Evolutionary conservation across 805 yeast species (phyloP), one percentile per base, ranked within the genome.

Genomic region (Teunomyces tritomae): DNA sequence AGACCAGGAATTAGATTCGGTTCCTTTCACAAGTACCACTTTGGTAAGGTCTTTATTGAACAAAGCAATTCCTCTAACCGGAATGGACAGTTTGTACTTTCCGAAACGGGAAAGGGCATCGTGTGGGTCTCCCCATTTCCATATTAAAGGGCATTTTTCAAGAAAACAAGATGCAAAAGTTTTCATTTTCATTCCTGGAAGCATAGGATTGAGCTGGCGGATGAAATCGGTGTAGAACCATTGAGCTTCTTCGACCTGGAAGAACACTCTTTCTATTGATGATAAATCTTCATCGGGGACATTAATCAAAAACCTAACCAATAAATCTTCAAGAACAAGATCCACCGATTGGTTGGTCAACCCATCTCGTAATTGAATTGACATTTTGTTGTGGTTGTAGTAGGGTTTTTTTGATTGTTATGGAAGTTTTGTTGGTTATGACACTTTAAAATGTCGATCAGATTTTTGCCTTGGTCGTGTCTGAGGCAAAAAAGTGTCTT

Each of bases 191-290:
- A 91, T 70, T 2, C 79, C 62, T 1, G 97, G 98, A 49, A 92
- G 73, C 28, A 75, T 65, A 3, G 94, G 91, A 63, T 89, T 86
- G 57, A 84, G 68, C 30, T 78, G 79, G 30, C 91, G 78, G 9
- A 85, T 76, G 58, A 85, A 91, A 67, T 94, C 99, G 43, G 86
- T 79, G 67, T 91, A 94, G 62, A 87, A 94, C 99, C 99, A 94
- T 57, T 90, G 97, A 2, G 99, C 99, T 66, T 94, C 98, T 72
- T 94, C 99, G 36, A 94, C 84, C 63, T 91, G 96, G 70, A 94
- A 94, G 60, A 90, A 80, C 24, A 91, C 86, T 61, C 99, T 77
- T 51, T 70, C 92, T 27, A 84, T 78, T 11, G 91, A 79, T 29
- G 94, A 82, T 45, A 92, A 70, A 64, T 94, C 99, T 59, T 92